phyloP scores from a whole-genome alignment of 2,329 filamentous ascomycete species.

The Stagonosporopsis rhizophila region DNA sequence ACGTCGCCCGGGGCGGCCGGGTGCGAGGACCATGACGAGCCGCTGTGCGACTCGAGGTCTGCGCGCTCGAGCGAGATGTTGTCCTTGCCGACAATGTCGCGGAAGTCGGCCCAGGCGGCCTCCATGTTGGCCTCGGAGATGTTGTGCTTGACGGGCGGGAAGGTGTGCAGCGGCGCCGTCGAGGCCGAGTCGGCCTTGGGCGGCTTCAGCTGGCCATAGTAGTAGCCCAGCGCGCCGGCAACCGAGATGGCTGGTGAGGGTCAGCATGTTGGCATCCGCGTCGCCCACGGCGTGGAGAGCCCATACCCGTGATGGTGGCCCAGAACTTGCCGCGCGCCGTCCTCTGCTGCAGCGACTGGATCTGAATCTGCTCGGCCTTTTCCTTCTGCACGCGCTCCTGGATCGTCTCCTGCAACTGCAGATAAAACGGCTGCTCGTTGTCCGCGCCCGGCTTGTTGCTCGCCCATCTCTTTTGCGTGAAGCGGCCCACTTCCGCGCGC shows the following conservation, averaged over 20 bases:
- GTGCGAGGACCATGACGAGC: slow-evolving; percentile 70
- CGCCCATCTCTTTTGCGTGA: slow-evolving; percentile 47
- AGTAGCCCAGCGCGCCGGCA: slow-evolving; percentile 62
- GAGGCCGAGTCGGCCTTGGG: slow-evolving; percentile 58
- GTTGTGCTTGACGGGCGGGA: slow-evolving; percentile 61
- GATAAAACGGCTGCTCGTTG: slow-evolving; percentile 61
- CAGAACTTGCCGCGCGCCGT: slow-evolving; percentile 49
- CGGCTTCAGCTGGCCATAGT: slow-evolving; percentile 60
- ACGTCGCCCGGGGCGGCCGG: slow-evolving; percentile 51
- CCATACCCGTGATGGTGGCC: slow-evolving; percentile 35
- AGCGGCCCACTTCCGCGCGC: slow-evolving; percentile 20
- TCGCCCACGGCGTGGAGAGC: neutral
- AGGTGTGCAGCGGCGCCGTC: slow-evolving; percentile 61
- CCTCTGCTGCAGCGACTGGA: slow-evolving; percentile 31
- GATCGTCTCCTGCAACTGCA: slow-evolving; percentile 69
- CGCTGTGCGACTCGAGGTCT: slow-evolving; percentile 64
- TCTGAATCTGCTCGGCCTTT: slow-evolving; percentile 61
- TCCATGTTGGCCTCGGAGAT: slow-evolving; percentile 64
- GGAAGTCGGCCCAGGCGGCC: slow-evolving; percentile 70
- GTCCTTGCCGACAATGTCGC: slow-evolving; percentile 66
- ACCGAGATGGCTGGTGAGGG: slow-evolving; percentile 56
- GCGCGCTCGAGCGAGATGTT: slow-evolving; percentile 65
- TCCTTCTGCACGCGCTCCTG: slow-evolving; percentile 65
- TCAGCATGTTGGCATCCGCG: slow-evolving; percentile 12
- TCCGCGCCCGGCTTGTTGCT: slow-evolving; percentile 32